Evolutionary conservation across 2,329 filamentous ascomycete genomes (phyloP), one percentile per base, ranked within the genome.

Genomic region (Cladorrhinum sp.): DNA sequence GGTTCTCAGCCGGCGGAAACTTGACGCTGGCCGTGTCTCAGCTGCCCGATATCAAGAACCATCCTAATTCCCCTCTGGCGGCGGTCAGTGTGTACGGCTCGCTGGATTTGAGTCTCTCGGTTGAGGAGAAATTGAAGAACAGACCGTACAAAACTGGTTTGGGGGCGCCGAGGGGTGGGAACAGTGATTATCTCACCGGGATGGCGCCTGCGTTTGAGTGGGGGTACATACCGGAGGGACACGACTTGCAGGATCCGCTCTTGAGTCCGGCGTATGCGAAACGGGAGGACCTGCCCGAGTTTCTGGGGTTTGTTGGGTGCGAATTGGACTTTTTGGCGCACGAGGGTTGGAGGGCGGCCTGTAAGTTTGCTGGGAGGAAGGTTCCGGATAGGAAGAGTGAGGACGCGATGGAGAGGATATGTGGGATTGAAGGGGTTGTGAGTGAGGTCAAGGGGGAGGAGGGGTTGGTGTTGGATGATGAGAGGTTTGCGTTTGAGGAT

Each of bases 1-100:
- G 82, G n/a, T 83, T 81, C 69, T 81, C 79, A 28, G 80, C 81
- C 1, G 82, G 82, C 20, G 82, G 75, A 1, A 82, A 81, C 66
- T 72, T 84, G 3, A 69, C 76, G 1, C 70, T 83, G 0, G 70
- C 73, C 4, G 75, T 74, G 1, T 66, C 72, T 21, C 79, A 82
- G 66, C 66, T 78, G 9, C 73, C 74, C 0, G 66, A 63, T 20
- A 65, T 82, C 26, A 68, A 69, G 55, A 66, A 66, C 10, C 69
- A 70, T 18, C 39, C 33, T 9, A 20, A 42, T 23, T 7, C 24
- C 12, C 68, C 71, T 16, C 57, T 58, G n/a, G 80, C 75, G 0
- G 73, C 75, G 0, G 66, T 81, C 3, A 70, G 75, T 9, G 72
- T 80, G 54, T 83, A 80, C 62, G 77, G 80, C 2, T 69, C 74